Evolutionary conservation across 2,329 filamentous ascomycete species (phyloP), one percentile per base, ranked within the genome.

Genomic region (Dactylellina haptotyla): DNA sequence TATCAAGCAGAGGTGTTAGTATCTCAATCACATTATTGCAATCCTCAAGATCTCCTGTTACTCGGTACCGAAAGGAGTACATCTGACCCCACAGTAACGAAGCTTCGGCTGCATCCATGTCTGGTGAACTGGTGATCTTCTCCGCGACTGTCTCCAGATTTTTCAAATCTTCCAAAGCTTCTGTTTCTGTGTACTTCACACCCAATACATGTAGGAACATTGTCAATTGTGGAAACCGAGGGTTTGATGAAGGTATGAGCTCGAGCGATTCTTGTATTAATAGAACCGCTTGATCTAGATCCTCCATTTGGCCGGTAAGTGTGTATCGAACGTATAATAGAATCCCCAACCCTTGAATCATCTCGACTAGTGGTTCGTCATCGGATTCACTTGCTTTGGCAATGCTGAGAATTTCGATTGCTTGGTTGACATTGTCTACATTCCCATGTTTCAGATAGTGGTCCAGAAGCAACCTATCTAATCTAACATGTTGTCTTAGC

Each of bases 321-420:
- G 2, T 37, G 26, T 32, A 53, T 30, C 48, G 48, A 32, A 30
- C 5, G 2, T 20, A 34, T 6, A 53, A 34, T 26, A 53, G 3
- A 6, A n/a, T 20, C 3, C 28, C 45, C 25, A 50, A 50, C 6
- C 25, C 48, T 3, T 53, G 28, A 34, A 34, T 53, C 48, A 53
- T 32, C 26, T 53, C 48, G 18, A 53, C n/a, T 16, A 53, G 48
- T 20, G 48, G 48, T 12, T 53, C 23, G 6, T 34, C 48, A 20
- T 26, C 20, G 2, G 25, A n/a, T 10, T 10, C 48, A 16, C 25
- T 32, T 9, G 45, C 45, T 53, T 53, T 53, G 48, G 16, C 25
- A 1, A 53, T 34, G 16, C 48, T 53, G 1, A 53, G 26, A 32
- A 53, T 34, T 53, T 53, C 48, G 48, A 53, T 53, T 3, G 48